Evolutionary conservation across 192 early-diverging fungal genomes (phyloP).

Genomic region (Coemansia reversa): DNA sequence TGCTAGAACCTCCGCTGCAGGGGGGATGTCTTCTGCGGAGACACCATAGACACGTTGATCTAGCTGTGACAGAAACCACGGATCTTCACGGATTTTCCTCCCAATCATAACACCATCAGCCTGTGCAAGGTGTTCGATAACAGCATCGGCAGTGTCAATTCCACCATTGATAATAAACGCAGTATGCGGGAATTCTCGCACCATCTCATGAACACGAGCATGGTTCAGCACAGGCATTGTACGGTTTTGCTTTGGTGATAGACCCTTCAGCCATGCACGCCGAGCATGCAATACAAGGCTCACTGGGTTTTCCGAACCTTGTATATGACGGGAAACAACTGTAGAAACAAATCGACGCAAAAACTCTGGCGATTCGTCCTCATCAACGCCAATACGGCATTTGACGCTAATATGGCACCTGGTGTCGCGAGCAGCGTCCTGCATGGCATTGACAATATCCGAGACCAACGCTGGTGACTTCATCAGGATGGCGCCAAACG

Average conservation of each 20-base stretch:
- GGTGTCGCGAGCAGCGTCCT: constrained; percentile 22
- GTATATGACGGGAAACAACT: constrained; percentile 5
- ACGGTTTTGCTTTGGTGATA: constrained; percentile 69
- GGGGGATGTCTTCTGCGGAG: constrained; percentile 7
- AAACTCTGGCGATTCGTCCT: constrained; percentile 63
- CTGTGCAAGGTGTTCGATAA: constrained; percentile 47
- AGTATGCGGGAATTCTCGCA: constrained; percentile 56
- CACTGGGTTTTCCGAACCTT: not conserved
- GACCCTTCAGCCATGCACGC: constrained; percentile 64
- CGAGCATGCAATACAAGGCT: constrained; percentile 69
- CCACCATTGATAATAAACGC: constrained; percentile 69
- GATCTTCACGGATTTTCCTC: constrained; percentile 65
- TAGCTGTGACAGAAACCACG: constrained; percentile 63
- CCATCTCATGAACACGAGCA: constrained; percentile 58
- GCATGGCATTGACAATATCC: constrained; percentile 60
- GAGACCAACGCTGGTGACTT: constrained; percentile 60
- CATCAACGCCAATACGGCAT: constrained; percentile 75
- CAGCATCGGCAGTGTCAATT: constrained; percentile 54
- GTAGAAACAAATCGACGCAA: constrained; percentile 42
- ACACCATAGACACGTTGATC: constrained; percentile 50
- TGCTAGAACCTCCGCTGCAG: constrained; percentile 9
- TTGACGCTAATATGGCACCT: constrained; percentile 65
- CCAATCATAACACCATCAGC: constrained; percentile 74
- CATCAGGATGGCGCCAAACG: constrained; percentile 74
- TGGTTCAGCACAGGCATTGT: constrained; percentile 65